Evolutionary conservation across 768 basidiomycete genomes (phyloP).

Genomic region (Boletus subcaerulescens): DNA sequence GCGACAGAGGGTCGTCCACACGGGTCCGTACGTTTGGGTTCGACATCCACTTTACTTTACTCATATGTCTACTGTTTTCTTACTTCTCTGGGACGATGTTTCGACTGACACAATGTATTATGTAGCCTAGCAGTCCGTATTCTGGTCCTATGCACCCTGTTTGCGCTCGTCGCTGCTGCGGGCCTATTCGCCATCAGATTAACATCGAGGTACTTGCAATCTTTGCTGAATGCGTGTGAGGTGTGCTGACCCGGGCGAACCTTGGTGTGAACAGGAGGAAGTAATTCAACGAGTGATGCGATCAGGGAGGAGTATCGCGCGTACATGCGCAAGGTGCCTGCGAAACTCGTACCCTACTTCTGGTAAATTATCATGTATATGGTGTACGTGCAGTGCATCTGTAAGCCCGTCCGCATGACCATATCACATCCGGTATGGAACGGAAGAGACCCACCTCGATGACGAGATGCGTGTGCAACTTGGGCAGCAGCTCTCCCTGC

Average conservation of each 20-base stretch:
- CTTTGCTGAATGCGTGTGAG: too few species aligned
- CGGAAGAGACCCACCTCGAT: conserved; percentile 64
- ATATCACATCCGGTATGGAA: too few species aligned
- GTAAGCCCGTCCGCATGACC: too few species aligned
- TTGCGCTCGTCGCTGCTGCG: neutral
- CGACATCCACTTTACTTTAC: conserved; percentile 15
- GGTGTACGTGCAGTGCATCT: too few species aligned
- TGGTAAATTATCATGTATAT: neutral
- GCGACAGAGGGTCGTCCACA: conserved; percentile 9
- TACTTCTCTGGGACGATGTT: neutral
- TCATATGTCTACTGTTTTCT: neutral
- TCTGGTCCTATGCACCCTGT: conserved; percentile 11
- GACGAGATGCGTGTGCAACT: conserved; percentile 69
- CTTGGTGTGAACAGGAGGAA: neutral
- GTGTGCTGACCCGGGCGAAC: too few species aligned
- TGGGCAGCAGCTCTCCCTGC: conserved; percentile 75
- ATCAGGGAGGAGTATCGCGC: conserved; percentile 6
- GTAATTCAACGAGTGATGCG: neutral
- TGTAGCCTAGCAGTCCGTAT: neutral
- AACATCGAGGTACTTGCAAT: conserved; percentile 1
- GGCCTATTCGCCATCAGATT: neutral
- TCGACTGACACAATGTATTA: neutral
- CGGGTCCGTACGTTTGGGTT: conserved; percentile 14
- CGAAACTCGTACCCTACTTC: conserved; percentile 7
- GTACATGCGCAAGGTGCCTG: conserved; percentile 14